Conservation (phyloP, 2,329 filamentous ascomycete species). For the Emergomyces africanus region DNA sequence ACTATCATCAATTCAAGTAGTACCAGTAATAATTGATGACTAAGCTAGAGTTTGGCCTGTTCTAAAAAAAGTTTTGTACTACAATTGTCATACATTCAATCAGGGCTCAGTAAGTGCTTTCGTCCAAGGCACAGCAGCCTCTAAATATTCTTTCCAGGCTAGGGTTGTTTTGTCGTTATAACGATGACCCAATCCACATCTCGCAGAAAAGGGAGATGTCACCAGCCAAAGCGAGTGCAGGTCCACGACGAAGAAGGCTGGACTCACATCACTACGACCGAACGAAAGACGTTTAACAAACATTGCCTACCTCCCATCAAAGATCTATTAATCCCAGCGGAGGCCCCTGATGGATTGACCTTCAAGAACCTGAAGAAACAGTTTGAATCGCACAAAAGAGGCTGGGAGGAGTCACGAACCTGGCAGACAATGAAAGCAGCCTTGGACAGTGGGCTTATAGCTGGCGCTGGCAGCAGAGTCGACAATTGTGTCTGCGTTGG, state of each 20-base stretch:
- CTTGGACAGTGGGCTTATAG: conserved; percentile 3
- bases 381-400: conserved; percentile 16
- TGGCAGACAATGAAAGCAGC: conserved; percentile 14
- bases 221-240: conserved; percentile 22
- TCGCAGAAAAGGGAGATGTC: conserved; percentile 1
- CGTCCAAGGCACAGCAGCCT: background rate
- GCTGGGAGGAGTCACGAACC: conserved; percentile 20
- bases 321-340: conserved; percentile 21
- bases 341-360: conserved; percentile 23
- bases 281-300: conserved; percentile 3
- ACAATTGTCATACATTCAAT: background rate
- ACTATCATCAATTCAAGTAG: no score
- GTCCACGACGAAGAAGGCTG: conserved; percentile 30
- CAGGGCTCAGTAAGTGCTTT: background rate
- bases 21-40: no score
- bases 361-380: conserved; percentile 20
- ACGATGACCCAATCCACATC: background rate
- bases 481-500: conserved; percentile 27
- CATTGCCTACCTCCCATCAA: background rate
- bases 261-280: conserved; percentile 29
- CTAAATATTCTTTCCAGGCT: background rate
- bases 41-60: no score
- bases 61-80: no score
- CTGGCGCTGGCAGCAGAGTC: conserved; percentile 5
- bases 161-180: background rate